These are phyloP conservation scores for Pseudocercospora cruenta DNA, from an alignment of 2,329 filamentous ascomycete genomes.

Conservation along the genomic window DNA sequence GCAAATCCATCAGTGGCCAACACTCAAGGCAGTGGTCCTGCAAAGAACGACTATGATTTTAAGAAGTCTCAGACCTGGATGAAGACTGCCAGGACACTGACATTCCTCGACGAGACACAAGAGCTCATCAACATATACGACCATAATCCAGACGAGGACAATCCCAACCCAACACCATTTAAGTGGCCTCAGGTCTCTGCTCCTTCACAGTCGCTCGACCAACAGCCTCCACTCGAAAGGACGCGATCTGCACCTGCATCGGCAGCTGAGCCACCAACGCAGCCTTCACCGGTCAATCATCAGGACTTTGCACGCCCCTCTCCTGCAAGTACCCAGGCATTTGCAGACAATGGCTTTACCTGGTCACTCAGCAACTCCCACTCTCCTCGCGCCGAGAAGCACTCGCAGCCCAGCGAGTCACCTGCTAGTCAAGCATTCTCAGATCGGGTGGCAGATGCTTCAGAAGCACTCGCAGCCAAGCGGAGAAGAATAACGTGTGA, in stretches of 20 bases:
- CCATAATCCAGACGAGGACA: constrained; percentile 31
- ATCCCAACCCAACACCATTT: constrained; percentile 17
- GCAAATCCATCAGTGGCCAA: constrained; percentile 36
- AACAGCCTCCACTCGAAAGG: constrained; percentile 4
- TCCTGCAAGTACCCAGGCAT: constrained; percentile 1
- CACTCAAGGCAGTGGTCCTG: constrained; percentile 30
- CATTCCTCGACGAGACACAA: constrained; percentile 39
- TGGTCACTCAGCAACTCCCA: background rate
- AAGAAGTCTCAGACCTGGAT: constrained; percentile 33
- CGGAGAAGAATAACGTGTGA: constrained; percentile 27
- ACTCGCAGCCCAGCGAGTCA: background rate
- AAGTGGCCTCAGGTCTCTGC: constrained; percentile 15
- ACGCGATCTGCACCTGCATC: constrained; percentile 5
- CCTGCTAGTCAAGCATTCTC: constrained; percentile 13
- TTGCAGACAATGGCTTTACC: background rate
- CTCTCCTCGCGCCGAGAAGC: constrained; percentile 5
- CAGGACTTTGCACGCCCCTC: background rate
- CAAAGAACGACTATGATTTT: constrained; percentile 39
- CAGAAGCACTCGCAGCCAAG: constrained; percentile 16
- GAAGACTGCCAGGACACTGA: constrained; percentile 35
- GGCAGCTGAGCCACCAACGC: background rate
- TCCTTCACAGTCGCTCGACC: constrained; percentile 5
- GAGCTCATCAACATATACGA: constrained; percentile 40
- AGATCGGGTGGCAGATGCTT: constrained; percentile 7
- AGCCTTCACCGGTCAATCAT: background rate